These are phyloP conservation scores for Beauveria scarabaeidicola DNA, from an alignment of 2,329 filamentous ascomycete genomes.

Conservation along the genomic window DNA sequence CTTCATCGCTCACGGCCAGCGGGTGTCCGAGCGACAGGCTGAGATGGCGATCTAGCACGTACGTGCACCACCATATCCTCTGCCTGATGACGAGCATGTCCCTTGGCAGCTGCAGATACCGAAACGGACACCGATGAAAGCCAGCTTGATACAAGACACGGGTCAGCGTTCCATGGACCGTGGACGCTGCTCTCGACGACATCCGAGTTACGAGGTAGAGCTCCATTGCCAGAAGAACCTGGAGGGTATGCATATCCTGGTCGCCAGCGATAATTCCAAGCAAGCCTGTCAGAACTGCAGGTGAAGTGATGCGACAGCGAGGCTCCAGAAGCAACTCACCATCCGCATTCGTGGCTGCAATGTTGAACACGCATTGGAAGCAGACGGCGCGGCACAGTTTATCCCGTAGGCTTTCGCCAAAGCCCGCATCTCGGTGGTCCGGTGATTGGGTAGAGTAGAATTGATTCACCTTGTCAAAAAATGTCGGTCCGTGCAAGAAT, in stretches of 20 bases:
- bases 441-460: constrained; percentile 23
- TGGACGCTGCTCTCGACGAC: constrained; percentile 39
- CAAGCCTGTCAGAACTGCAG: constrained; percentile 27
- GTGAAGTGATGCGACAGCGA: constrained; percentile 28
- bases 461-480: constrained; percentile 34
- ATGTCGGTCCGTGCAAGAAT: constrained; percentile 41
- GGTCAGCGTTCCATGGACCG: constrained; percentile 36
- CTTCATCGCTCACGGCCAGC: constrained; percentile 25
- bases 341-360: constrained; percentile 25
- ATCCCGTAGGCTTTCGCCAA: constrained; percentile 12
- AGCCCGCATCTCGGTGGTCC: no score
- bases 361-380: constrained; percentile 43
- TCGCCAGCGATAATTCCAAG: constrained; percentile 29
- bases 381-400: constrained; percentile 28
- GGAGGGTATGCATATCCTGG: constrained; percentile 37
- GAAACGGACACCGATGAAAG: constrained; percentile 42
- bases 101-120: constrained; percentile 35
- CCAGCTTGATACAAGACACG: constrained; percentile 41
- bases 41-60: constrained; percentile 29
- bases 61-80: constrained; percentile 32
- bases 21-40: constrained; percentile 29
- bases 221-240: constrained; percentile 39
- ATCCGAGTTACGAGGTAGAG: constrained; percentile 39
- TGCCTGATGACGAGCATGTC: constrained; percentile 27
- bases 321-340: constrained; percentile 22